These are phyloP conservation scores for Candida ficus DNA, from an alignment of 805 yeast genomes.

Conservation along the genomic window DNA sequence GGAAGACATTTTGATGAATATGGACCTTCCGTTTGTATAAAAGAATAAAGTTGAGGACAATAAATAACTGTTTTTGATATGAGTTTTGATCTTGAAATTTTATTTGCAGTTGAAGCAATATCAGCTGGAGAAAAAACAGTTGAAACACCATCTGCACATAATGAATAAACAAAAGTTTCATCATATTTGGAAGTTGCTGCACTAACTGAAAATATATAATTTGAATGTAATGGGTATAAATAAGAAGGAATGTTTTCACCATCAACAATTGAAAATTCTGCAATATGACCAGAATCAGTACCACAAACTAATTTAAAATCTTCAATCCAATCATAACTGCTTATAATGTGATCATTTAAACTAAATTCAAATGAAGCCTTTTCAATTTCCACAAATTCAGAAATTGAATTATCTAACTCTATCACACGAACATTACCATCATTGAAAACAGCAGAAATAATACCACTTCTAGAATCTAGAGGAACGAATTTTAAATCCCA, in stretches of 20 bases:
- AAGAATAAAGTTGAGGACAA: constrained; percentile 31
- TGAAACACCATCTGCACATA: constrained; percentile 39
- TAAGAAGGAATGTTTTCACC: constrained; percentile 29
- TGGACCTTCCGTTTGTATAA: constrained; percentile 38
- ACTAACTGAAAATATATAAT: constrained; percentile 31
- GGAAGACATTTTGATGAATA: constrained; percentile 32
- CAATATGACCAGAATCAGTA: constrained; percentile 50
- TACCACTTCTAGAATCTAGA: constrained; percentile 34
- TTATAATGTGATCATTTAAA: constrained; percentile 30
- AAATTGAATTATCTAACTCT: constrained; percentile 26
- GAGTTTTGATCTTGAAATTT: constrained; percentile 29
- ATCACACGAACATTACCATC: constrained; percentile 54
- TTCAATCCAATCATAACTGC: constrained; percentile 42
- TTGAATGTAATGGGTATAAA: constrained; percentile 33
- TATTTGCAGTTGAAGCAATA: constrained; percentile 23
- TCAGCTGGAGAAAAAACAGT: constrained; percentile 32
- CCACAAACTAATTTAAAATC: constrained; percentile 48
- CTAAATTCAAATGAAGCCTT: constrained; percentile 25
- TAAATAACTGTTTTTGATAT: constrained; percentile 27
- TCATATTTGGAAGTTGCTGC: constrained; percentile 32
- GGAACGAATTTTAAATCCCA: constrained; percentile 38
- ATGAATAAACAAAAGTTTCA: constrained; percentile 27
- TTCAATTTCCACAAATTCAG: constrained; percentile 15
- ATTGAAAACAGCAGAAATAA: constrained; percentile 47
- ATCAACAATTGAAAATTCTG: constrained; percentile 42